These are phyloP conservation scores for Sclerotinia borealis DNA, from an alignment of 2,329 filamentous ascomycete species.

Conservation along the genomic window DNA sequence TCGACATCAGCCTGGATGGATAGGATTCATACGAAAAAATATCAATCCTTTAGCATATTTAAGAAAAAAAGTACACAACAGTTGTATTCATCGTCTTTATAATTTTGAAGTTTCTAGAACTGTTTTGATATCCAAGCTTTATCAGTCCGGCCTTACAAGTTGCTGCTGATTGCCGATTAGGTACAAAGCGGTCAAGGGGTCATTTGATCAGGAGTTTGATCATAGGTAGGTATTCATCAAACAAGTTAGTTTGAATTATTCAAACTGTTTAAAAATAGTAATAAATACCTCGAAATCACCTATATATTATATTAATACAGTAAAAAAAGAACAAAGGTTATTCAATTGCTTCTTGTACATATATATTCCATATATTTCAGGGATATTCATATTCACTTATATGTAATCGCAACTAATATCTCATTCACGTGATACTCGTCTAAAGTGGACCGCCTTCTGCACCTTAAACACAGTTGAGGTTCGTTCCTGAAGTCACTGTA, in stretches of 20 bases:
- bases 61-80: background rate
- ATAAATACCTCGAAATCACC: background rate
- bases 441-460: slow-evolving; percentile 13
- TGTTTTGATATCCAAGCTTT: slow-evolving; percentile 9
- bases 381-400: background rate
- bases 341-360: background rate
- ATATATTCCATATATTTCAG: background rate
- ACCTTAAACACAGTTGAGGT: slow-evolving; percentile 14
- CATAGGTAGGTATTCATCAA: too few species aligned
- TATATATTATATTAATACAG: background rate
- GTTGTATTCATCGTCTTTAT: background rate
- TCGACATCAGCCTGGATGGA: slow-evolving; percentile 30
- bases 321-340: background rate
- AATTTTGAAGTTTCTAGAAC: background rate
- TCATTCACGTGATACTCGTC: slow-evolving; percentile 11
- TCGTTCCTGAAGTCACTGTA: slow-evolving; percentile 4
- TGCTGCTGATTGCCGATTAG: slow-evolving; percentile 10
- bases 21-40: slow-evolving; percentile 16
- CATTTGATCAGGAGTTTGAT: slow-evolving; percentile 7
- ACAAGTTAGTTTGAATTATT: background rate
- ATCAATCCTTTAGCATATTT: slow-evolving; percentile 15
- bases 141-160: background rate
- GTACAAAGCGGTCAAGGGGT: slow-evolving; percentile 1
- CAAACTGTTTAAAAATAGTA: background rate
- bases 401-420: background rate